phyloP scores from a whole-genome alignment of 2,329 filamentous ascomycete genomes.

The Talaromyces rugulosus region DNA sequence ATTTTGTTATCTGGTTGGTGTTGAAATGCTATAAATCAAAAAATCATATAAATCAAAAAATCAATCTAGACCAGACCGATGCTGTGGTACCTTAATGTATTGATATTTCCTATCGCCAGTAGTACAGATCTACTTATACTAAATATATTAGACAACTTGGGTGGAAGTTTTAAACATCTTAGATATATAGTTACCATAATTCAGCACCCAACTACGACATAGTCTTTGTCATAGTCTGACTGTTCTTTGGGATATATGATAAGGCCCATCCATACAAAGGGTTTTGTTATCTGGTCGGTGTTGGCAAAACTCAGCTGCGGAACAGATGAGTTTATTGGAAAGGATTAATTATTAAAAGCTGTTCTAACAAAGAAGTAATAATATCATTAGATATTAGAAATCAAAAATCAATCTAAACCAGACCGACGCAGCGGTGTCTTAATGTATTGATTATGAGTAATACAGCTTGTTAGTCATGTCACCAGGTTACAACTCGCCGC shows the following conservation, averaged over 20 bases:
- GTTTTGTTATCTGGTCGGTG: not conserved
- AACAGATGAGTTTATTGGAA: not conserved
- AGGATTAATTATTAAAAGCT: not conserved
- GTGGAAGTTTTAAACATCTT: not conserved
- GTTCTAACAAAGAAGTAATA: not conserved
- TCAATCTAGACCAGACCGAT: too few relatives aligned
- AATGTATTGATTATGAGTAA: not conserved
- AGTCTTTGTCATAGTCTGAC: not conserved
- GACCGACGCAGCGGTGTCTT: not conserved
- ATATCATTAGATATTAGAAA: not conserved
- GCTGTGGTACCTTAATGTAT: too few relatives aligned
- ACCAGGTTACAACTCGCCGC: too few relatives aligned
- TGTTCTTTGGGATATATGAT: not conserved
- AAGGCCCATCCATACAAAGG: not conserved
- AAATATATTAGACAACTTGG: too few relatives aligned
- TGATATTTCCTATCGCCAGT: too few relatives aligned
- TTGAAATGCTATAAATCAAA: too few relatives aligned
- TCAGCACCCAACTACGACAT: not conserved
- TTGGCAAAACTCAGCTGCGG: not conserved
- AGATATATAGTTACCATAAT: not conserved
- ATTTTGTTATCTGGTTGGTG: not conserved
- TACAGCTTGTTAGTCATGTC: not conserved
- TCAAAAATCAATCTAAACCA: not conserved
- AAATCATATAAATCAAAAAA: too few relatives aligned
- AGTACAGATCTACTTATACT: too few relatives aligned